Percentiles rank a stretch among this genome's conserved stretches.
Evolutionary conservation across 1,284 basidiomycete species (phyloP).

Genomic region (Papiliotrema fonsecae): DNA sequence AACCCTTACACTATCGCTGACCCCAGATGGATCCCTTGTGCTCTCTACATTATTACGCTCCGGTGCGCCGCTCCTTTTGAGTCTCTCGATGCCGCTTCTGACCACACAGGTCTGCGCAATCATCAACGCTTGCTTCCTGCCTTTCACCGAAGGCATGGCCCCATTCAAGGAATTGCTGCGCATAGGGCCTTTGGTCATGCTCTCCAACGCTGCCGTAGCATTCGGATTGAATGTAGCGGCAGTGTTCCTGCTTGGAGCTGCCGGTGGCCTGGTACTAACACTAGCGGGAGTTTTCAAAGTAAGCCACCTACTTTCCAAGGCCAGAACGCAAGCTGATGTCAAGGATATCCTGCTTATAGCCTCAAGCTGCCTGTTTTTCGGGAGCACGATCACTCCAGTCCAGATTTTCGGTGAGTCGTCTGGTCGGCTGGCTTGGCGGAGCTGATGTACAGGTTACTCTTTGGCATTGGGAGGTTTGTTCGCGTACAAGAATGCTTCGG

Average conservation of each 20-base stretch:
- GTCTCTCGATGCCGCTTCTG: not conserved
- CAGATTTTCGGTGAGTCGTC: conserved; percentile 70
- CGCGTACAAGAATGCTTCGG: conserved; percentile 11
- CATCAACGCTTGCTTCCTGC: conserved; percentile 78
- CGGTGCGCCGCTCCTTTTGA: conserved; percentile 45
- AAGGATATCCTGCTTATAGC: conserved; percentile 90
- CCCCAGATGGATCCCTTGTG: conserved; percentile 87
- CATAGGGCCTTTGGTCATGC: conserved; percentile 69
- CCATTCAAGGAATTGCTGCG: conserved; percentile 70
- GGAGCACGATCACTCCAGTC: conserved; percentile 67
- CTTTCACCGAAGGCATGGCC: conserved; percentile 84
- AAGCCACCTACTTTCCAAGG: not conserved
- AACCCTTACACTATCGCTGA: not conserved
- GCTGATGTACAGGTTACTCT: conserved; percentile 1
- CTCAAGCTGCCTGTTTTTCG: conserved; percentile 78
- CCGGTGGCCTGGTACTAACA: conserved; percentile 81
- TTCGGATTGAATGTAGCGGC: conserved; percentile 86
- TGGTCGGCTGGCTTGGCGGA: not conserved
- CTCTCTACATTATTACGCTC: conserved; percentile 91
- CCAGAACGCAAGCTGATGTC: not conserved
- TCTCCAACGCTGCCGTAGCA: conserved; percentile 80
- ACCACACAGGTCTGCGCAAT: conserved; percentile 62
- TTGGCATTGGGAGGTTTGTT: not conserved
- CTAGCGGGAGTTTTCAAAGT: conserved; percentile 92
- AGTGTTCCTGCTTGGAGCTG: conserved; percentile 87